Conservation (phyloP, 345 rosid genomes). For the Salix arbutifolia region DNA sequence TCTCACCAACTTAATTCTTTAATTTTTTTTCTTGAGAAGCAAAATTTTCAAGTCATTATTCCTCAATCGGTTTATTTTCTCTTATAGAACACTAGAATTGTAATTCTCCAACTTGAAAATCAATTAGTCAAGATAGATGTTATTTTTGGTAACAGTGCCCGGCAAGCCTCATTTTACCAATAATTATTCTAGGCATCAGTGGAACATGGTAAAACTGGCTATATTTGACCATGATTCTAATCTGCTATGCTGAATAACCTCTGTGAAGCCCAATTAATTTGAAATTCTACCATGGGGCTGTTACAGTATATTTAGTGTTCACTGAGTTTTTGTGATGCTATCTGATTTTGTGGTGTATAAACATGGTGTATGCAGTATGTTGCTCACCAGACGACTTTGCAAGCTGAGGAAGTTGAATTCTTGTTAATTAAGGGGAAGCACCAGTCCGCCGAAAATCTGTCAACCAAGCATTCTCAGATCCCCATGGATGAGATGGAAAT, state of each 20-base stretch:
- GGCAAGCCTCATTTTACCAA: background rate
- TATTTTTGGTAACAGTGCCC: background rate
- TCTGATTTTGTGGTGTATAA: background rate
- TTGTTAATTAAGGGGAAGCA: conserved; percentile 16
- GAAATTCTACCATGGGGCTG: background rate
- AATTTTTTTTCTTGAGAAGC: background rate
- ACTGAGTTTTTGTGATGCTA: conserved; percentile 4
- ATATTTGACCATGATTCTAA: background rate
- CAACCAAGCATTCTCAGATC: conserved; percentile 23
- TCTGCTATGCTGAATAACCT: background rate
- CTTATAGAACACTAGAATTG: background rate
- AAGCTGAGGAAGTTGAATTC: conserved; percentile 21
- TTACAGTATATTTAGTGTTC: background rate
- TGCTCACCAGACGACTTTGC: conserved; percentile 19
- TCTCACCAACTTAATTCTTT: background rate
- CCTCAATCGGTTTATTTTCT: background rate
- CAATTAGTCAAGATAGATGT: background rate
- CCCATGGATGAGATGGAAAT: conserved; percentile 38
- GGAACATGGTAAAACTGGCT: background rate
- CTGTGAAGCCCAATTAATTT: background rate
- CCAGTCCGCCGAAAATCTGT: conserved; percentile 15
- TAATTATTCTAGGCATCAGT: background rate
- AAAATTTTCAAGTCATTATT: background rate
- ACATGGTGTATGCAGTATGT: conserved; percentile 20
- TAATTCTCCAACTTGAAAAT: background rate